These are phyloP conservation scores for Styphnolobium japonicum DNA, from an alignment of 306 rosid species.

Conservation along the genomic window DNA sequence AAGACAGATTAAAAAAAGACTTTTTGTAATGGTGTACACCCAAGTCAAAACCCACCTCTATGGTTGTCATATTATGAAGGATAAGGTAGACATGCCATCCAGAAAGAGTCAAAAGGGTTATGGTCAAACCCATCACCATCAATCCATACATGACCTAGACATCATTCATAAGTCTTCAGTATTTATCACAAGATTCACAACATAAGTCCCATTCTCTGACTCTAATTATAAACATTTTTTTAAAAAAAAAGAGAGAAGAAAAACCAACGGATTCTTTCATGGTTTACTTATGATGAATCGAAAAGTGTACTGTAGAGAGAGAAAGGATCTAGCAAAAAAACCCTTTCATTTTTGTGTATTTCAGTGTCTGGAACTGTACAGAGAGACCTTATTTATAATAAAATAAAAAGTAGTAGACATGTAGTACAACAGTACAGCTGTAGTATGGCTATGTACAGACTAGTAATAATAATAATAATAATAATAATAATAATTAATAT, in stretches of 20 bases:
- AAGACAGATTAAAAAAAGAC: slow-evolving; percentile 4
- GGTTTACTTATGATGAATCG: not conserved
- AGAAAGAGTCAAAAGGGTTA: slow-evolving; percentile 59
- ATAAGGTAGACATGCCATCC: slow-evolving; percentile 89
- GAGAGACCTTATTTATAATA: not conserved
- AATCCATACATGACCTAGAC: slow-evolving; percentile 58
- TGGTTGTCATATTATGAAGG: slow-evolving; percentile 80
- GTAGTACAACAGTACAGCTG: too few species aligned
- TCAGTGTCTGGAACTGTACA: not conserved
- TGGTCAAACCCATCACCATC: slow-evolving; percentile 47
- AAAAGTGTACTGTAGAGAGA: not conserved
- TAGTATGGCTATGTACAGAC: too few species aligned
- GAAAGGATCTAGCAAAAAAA: not conserved
- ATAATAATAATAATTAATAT: too few species aligned
- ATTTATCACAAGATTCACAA: not conserved
- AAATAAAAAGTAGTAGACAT: not conserved
- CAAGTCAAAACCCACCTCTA: slow-evolving; percentile 59
- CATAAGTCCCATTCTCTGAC: not conserved
- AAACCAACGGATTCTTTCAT: not conserved
- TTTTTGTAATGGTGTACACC: not conserved
- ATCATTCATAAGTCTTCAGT: not conserved
- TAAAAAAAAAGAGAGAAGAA: not conserved
- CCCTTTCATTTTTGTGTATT: not conserved
- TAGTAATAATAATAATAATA: too few species aligned
- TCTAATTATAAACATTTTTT: not conserved